These are phyloP conservation scores for Trichoderma sp. DNA, from an alignment of 2,329 filamentous ascomycete species.

Conservation along the genomic window DNA sequence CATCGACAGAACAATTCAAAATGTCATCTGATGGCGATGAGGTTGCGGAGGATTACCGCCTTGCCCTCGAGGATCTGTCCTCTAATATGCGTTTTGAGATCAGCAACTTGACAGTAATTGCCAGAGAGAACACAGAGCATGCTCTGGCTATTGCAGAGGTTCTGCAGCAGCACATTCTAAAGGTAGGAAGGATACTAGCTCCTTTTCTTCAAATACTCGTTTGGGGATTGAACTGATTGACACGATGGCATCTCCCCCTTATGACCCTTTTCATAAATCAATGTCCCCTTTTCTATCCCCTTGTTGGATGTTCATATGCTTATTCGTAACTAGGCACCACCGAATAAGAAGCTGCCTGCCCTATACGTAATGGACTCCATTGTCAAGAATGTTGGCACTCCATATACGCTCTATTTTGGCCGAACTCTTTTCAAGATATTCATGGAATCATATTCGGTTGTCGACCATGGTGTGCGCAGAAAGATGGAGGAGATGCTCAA, in stretches of 20 bases:
- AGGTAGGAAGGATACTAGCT: conserved; percentile 72
- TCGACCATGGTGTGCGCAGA: conserved; percentile 77
- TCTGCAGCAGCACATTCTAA: conserved; percentile 89
- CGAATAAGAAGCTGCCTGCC: conserved; percentile 88
- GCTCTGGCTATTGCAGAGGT: conserved; percentile 89
- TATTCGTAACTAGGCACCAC: conserved; percentile 67
- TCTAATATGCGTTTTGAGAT: conserved; percentile 94
- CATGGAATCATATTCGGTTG: conserved; percentile 92
- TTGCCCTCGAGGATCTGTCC: conserved; percentile 87
- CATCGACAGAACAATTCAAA: conserved; percentile 28
- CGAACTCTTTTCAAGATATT: conserved; percentile 91
- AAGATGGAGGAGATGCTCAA: conserved; percentile 97
- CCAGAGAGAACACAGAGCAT: conserved; percentile 95
- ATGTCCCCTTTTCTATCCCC: not conserved
- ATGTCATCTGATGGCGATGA: conserved; percentile 68
- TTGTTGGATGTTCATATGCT: conserved; percentile 35
- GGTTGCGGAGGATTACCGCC: conserved; percentile 92
- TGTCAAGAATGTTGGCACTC: conserved; percentile 97
- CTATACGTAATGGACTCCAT: conserved; percentile 97
- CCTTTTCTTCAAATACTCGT: not conserved
- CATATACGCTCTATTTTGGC: conserved; percentile 93
- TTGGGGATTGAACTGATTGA: not conserved
- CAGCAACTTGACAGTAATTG: conserved; percentile 94
- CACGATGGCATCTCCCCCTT: not conserved
- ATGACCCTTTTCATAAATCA: not conserved